A percentile compares a stretch with the other conserved stretches of the same genome.
phyloP scores from a whole-genome alignment of 805 yeast species.

The Starmerella khaoyaiensis region DNA sequence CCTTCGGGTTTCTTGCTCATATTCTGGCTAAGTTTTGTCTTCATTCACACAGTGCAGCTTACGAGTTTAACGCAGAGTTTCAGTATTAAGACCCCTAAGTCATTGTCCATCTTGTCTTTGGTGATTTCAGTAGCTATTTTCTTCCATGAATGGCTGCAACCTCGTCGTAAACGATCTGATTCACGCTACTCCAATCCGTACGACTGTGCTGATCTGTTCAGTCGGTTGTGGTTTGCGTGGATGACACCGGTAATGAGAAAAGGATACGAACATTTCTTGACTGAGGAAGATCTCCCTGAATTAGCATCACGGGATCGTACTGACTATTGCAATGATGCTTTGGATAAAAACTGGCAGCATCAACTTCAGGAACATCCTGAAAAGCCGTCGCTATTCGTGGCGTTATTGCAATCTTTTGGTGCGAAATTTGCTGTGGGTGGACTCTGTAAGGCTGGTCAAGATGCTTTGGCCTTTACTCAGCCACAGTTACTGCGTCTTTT shows the following conservation, averaged over 20 bases:
- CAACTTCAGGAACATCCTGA: conserved; percentile 32
- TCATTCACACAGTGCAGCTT: conserved; percentile 38
- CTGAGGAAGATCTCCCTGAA: conserved; percentile 55
- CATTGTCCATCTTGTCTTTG: conserved; percentile 7
- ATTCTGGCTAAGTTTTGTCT: conserved; percentile 55
- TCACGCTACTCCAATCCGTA: conserved; percentile 31
- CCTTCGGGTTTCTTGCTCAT: conserved; percentile 57
- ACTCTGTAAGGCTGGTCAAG: conserved; percentile 58
- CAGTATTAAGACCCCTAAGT: not conserved
- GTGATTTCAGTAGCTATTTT: conserved; percentile 24
- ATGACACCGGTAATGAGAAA: conserved; percentile 71
- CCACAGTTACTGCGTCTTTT: conserved; percentile 66
- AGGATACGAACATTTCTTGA: conserved; percentile 50
- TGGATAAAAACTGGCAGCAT: conserved; percentile 48
- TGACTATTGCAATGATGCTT: conserved; percentile 36
- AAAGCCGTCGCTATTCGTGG: conserved; percentile 43
- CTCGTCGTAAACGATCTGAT: conserved; percentile 30
- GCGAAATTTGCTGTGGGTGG: conserved; percentile 57
- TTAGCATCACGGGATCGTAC: conserved; percentile 60
- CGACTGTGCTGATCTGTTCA: conserved; percentile 55
- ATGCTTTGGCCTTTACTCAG: conserved; percentile 69
- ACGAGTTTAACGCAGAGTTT: conserved; percentile 19
- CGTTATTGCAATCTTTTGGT: conserved; percentile 64
- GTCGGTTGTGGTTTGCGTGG: conserved; percentile 76
- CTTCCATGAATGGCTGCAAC: conserved; percentile 30